Percentiles rank a stretch among this genome's conserved stretches.
Conservation (phyloP, 192 early-diverging fungal genomes). For the Kappamyces sp. region DNA sequence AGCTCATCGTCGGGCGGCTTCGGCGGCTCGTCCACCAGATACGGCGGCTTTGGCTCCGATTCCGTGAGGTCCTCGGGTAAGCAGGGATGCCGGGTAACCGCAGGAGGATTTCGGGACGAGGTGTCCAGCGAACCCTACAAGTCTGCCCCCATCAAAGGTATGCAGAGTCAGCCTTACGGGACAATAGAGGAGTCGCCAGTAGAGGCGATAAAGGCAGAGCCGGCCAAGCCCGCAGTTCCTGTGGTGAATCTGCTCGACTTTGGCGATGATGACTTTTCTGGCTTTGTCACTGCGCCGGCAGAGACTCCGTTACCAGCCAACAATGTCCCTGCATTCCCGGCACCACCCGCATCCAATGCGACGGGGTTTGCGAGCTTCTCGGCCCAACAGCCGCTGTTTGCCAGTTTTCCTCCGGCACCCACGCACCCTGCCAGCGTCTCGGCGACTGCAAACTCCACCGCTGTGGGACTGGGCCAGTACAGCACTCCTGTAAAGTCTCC, state of each 20-base stretch:
- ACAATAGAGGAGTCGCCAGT: conserved; percentile 9
- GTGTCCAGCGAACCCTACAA: too few species aligned
- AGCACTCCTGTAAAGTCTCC: too few species aligned
- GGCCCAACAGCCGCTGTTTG: too few species aligned
- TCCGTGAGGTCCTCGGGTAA: conserved; percentile 30
- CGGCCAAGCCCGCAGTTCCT: conserved; percentile 19
- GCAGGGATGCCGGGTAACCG: conserved; percentile 21
- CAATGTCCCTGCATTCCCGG: neutral
- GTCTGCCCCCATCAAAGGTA: neutral
- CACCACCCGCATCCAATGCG: neutral
- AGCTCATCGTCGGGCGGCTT: conserved; percentile 13
- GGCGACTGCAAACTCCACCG: too few species aligned
- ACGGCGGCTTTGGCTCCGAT: conserved; percentile 64
- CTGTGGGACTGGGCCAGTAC: too few species aligned
- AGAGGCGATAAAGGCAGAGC: conserved; percentile 17
- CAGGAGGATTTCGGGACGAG: conserved; percentile 25
- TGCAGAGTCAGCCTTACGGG: neutral
- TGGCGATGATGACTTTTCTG: conserved; percentile 24
- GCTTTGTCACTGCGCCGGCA: conserved; percentile 8
- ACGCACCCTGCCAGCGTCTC: too few species aligned
- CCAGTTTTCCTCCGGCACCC: too few species aligned
- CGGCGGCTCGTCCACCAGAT: conserved; percentile 30
- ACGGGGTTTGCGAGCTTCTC: conserved; percentile 1
- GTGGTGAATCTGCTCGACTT: conserved; percentile 64
- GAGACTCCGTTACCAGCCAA: neutral